phyloP scores from a whole-genome alignment of 441 rosid species.

The Adansonia rubrostipa region DNA sequence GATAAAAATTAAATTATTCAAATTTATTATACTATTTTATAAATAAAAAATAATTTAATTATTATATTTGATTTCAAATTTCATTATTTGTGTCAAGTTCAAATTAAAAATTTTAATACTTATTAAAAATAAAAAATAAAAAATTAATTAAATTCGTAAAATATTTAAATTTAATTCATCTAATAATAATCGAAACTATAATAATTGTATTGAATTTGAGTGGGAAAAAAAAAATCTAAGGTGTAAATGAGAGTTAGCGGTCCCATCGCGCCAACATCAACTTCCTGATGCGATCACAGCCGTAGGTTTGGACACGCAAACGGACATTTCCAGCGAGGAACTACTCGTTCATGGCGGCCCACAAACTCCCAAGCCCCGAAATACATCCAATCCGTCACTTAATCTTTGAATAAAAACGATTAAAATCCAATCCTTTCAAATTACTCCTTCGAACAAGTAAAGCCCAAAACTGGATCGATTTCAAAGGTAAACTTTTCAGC shows the following conservation, averaged over 20 bases:
- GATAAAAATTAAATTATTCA: too few species aligned
- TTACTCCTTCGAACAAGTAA: constrained; percentile 8
- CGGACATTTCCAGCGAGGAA: background rate
- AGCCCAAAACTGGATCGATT: background rate
- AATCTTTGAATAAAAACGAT: constrained; percentile 1
- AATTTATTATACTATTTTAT: too few species aligned
- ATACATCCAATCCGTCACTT: background rate
- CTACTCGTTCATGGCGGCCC: background rate
- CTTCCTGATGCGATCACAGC: background rate
- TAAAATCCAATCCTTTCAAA: background rate
- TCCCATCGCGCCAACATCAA: background rate
- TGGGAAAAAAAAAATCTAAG: background rate
- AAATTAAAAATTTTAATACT: too few species aligned
- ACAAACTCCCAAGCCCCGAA: background rate
- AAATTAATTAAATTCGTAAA: too few species aligned
- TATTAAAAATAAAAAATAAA: too few species aligned
- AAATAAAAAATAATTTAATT: too few species aligned
- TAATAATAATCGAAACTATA: background rate
- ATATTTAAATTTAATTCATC: too few species aligned
- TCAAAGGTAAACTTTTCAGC: background rate
- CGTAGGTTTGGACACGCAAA: background rate
- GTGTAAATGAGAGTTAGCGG: background rate
- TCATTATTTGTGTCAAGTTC: too few species aligned
- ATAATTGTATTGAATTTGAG: background rate
- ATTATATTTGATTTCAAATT: too few species aligned